A percentile compares a stretch with the other conserved stretches of the same genome.
Evolutionary conservation across 2,329 filamentous ascomycete genomes (phyloP).

Genomic region (Amauroascus verrucosus): DNA sequence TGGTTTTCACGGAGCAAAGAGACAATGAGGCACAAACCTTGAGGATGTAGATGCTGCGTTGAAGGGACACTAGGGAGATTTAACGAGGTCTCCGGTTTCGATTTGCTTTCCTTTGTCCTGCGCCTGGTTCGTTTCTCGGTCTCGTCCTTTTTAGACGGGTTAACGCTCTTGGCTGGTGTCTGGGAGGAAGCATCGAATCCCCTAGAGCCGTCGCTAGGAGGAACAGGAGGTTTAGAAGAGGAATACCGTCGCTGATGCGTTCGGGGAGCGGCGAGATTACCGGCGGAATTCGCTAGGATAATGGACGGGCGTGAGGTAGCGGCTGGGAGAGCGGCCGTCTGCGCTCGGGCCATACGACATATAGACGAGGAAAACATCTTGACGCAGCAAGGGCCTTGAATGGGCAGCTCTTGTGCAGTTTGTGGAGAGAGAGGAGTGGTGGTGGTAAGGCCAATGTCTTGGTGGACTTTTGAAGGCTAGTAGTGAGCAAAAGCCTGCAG

Average conservation of each 20-base stretch:
- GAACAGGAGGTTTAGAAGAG: slow-evolving; percentile 39
- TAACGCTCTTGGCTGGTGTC: slow-evolving; percentile 31
- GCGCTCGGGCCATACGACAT: slow-evolving; percentile 36
- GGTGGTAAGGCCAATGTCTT: not conserved
- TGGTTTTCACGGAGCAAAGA: not conserved
- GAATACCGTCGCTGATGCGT: slow-evolving; percentile 40
- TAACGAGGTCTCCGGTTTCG: slow-evolving; percentile 31
- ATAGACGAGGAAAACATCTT: slow-evolving; percentile 39
- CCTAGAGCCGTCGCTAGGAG: slow-evolving; percentile 38
- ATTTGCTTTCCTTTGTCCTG: slow-evolving; percentile 27
- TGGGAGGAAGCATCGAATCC: slow-evolving; percentile 33
- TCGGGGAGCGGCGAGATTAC: slow-evolving; percentile 21
- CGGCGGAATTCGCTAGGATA: slow-evolving; percentile 25
- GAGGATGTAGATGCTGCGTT: slow-evolving; percentile 39
- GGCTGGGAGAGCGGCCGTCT: slow-evolving; percentile 26
- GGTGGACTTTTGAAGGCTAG: not conserved
- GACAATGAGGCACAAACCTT: slow-evolving; percentile 28
- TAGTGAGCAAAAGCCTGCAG: slow-evolving; percentile 4
- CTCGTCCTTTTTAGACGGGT: slow-evolving; percentile 28
- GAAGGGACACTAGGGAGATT: slow-evolving; percentile 42
- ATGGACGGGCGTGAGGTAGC: slow-evolving; percentile 25
- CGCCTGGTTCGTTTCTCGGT: slow-evolving; percentile 21
- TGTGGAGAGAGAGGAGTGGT: not conserved
- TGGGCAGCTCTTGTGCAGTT: not conserved
- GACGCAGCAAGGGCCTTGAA: slow-evolving; percentile 3